These are phyloP conservation scores for Tuber brumale DNA, from an alignment of 495 filamentous ascomycete genomes.

Conservation along the genomic window DNA sequence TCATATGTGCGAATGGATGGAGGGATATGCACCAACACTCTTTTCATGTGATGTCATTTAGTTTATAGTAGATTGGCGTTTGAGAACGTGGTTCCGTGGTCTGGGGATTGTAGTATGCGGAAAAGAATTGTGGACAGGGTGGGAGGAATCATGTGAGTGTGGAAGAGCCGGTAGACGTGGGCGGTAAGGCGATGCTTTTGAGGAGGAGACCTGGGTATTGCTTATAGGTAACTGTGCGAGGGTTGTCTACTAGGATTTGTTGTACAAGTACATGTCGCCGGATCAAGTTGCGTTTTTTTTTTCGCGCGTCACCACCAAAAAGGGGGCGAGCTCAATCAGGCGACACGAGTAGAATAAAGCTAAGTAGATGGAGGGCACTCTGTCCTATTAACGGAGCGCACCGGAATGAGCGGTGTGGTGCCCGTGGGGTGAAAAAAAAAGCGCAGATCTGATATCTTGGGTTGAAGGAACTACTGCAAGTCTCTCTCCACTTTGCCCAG, in stretches of 20 bases:
- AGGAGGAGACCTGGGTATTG: background rate
- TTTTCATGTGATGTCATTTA: background rate
- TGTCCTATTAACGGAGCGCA: background rate
- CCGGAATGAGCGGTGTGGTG: background rate
- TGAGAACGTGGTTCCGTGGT: background rate
- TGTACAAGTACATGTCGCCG: background rate
- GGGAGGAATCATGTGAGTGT: background rate
- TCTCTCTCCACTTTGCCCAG: background rate
- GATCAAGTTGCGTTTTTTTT: no score
- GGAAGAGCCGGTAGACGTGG: background rate
- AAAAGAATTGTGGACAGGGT: background rate
- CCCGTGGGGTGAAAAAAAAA: background rate
- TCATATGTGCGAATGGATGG: background rate
- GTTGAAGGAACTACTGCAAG: background rate
- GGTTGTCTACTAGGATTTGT: background rate
- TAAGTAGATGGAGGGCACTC: background rate
- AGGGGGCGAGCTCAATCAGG: no score
- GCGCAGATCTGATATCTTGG: background rate
- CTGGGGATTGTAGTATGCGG: background rate
- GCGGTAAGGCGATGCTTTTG: background rate
- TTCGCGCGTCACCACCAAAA: no score
- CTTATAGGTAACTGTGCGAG: background rate
- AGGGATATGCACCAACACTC: background rate
- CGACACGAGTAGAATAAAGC: background rate
- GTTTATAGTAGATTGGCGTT: background rate